A percentile compares a stretch with the other conserved stretches of the same genome.
These are phyloP conservation scores for Auxenochlorella protothecoides DNA, from an alignment of 139 green algal species.

Conservation along the genomic window DNA sequence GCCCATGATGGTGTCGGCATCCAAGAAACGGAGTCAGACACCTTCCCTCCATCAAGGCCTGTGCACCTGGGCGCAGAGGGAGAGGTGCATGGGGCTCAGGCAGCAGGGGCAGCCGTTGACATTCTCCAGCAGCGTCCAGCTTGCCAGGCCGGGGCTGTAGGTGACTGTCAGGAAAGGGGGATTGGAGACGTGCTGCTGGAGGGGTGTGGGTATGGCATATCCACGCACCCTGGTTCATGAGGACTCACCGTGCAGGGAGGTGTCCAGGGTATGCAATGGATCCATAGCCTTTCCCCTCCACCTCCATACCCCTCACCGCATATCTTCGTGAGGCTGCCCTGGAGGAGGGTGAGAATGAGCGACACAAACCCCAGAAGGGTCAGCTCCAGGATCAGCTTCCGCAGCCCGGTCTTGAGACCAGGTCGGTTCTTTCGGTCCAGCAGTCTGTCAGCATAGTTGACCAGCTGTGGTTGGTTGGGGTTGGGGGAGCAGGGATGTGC, in stretches of 20 bases:
- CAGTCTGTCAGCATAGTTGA: too few species aligned
- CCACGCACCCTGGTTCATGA: not conserved
- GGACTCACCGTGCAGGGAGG: not conserved
- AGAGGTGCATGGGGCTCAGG: constrained; percentile 1
- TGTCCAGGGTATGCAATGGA: too few species aligned
- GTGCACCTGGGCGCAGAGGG: not conserved
- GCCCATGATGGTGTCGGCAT: too few species aligned
- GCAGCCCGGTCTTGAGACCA: not conserved
- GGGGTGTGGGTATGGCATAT: too few species aligned
- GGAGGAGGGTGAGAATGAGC: constrained; percentile 8
- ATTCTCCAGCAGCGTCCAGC: constrained; percentile 4
- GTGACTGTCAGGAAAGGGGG: not conserved
- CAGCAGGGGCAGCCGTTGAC: constrained; percentile 13
- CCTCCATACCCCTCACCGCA: not conserved
- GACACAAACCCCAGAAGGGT: constrained; percentile 22
- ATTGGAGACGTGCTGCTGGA: too few species aligned
- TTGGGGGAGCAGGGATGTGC: not conserved
- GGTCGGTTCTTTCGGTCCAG: too few species aligned
- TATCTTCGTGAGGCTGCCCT: not conserved
- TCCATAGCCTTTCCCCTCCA: too few species aligned
- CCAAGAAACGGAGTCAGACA: too few species aligned
- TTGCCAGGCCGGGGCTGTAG: not conserved
- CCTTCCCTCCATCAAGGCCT: too few species aligned
- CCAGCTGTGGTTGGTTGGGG: not conserved
- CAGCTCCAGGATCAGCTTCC: constrained; percentile 12